These are phyloP conservation scores for Beta vulgaris DNA, from an alignment of 148 eudicot species.

Conservation along the genomic window DNA sequence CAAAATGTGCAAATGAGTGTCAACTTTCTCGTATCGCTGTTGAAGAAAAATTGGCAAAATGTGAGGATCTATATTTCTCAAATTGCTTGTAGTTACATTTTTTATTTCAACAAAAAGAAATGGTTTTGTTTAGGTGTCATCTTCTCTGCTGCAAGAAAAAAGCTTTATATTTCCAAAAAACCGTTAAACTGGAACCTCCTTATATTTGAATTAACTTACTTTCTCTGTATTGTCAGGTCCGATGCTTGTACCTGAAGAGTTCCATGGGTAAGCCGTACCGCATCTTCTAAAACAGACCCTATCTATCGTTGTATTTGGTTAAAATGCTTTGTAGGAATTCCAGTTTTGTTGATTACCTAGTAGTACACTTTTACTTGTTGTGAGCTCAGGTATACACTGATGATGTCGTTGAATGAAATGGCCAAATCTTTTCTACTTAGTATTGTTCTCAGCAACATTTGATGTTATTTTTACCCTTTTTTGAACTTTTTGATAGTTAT, in stretches of 20 bases:
- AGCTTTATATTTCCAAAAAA: no score
- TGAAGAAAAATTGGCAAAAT: slow-evolving; percentile 82
- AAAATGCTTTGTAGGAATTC: no score
- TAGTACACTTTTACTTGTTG: slow-evolving; percentile 4
- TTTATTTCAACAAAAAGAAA: no score
- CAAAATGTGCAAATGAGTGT: slow-evolving; percentile 81
- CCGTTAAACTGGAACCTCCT: no score
- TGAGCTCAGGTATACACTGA: slow-evolving; percentile 24
- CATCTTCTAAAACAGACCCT: slow-evolving; percentile 36
- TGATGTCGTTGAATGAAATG: slow-evolving; percentile 10
- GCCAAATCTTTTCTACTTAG: not conserved
- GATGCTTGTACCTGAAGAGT: slow-evolving; percentile 72
- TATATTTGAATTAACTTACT: no score
- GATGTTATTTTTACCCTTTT: not conserved
- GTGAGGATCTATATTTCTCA: slow-evolving; percentile 36
- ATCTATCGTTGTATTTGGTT: not conserved
- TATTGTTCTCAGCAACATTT: not conserved
- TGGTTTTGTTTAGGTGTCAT: no score
- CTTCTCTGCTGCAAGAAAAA: no score
- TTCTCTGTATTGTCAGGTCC: slow-evolving; percentile 39
- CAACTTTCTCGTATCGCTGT: slow-evolving; percentile 63
- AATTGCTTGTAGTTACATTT: not conserved
- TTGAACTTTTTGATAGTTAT: not conserved
- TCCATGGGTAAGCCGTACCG: slow-evolving; percentile 75
- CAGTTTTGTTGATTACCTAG: slow-evolving; percentile 10